Base-by-base conservation (phyloP, 169 alveolate genomes). In the Plasmodium knowlesi region DNA sequence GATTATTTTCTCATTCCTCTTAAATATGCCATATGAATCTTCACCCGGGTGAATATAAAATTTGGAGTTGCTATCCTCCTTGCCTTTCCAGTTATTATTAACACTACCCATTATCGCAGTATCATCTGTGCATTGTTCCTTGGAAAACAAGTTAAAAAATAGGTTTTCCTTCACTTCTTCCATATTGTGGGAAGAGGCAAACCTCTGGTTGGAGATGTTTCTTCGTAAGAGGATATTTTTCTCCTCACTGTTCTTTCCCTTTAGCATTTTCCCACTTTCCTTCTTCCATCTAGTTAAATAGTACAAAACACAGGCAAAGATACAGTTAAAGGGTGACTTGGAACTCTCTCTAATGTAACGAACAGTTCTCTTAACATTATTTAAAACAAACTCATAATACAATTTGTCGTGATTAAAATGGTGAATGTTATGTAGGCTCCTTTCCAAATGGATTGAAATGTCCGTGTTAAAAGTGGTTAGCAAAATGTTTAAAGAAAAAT, bases 361-460 rank as follows among this genome's bases (percentile, higher is more conserved):
- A 22, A 89, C 50, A 14, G 83, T 57, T 54, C 46, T 57, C 73
- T 89, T 79, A 5, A 89, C 34, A 79, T 79, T 89, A 79, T 30
- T 89, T 9, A 89, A 19, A 79, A 89, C 79, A 19, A 41, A 22
- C 3, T 89, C 94, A 41, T 89, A 89, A n/a, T 79, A 89, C 46
- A 89, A 79, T 54, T 89, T 78, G 50, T 54, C 73, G 46, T 89
- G 50, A 43, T 43, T 37, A 79, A 78, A 89, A 79, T 53, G 43
- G 57, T 79, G 43, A 1, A 89, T 89, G 37, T 79, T 89, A 14
- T 61, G 71, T 54, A 89, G 32, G 4, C 74, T 37, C 16, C 89
- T 53, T 37, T 89, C 94, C 43, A 89, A 79, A 67, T 89, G 80
- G 16, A 89, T 89, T 6, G 94, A 89, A 28, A 89, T 89, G 82